A percentile compares a stretch with the other conserved stretches of the same genome.
Conservation (phyloP, 106 monocot species). For the Dioscorea zingiberensis region DNA sequence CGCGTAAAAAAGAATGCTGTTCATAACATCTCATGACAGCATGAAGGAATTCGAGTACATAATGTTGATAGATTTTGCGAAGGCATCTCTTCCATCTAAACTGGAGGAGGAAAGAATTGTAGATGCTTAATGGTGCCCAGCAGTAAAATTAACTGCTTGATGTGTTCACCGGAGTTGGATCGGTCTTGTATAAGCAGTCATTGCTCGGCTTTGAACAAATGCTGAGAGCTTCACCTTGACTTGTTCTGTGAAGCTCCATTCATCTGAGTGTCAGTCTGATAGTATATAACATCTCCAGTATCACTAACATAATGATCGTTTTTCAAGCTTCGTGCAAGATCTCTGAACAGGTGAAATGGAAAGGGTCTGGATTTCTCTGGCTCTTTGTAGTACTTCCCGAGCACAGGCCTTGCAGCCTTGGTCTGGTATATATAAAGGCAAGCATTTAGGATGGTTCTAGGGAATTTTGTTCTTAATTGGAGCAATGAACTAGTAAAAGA, state of each 20-base stretch:
- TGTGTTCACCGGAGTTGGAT: not conserved
- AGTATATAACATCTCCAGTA: constrained; percentile 73
- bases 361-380: constrained; percentile 70
- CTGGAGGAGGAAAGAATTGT: constrained; percentile 7
- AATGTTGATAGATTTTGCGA: not conserved
- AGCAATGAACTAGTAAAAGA: not conserved
- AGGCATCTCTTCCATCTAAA: not conserved
- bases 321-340: constrained; percentile 53
- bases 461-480: not conserved
- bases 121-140: not conserved
- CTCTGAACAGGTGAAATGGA: constrained; percentile 60
- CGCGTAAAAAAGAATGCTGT: too few species aligned
- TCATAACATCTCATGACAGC: too few species aligned
- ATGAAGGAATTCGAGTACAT: too few species aligned
- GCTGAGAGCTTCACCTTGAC: not conserved
- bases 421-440: constrained; percentile 43
- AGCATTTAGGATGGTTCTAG: not conserved
- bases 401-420: constrained; percentile 56
- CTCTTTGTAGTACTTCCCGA: constrained; percentile 81
- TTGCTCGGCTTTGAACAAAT: not conserved
- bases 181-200: not conserved
- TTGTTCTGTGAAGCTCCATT: constrained; percentile 1
- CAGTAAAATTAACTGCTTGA: not conserved
- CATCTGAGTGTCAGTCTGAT: constrained; percentile 48
- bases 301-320: constrained; percentile 73